Conservation (phyloP, 495 filamentous ascomycete species). For the Tuber umbilicatum region DNA sequence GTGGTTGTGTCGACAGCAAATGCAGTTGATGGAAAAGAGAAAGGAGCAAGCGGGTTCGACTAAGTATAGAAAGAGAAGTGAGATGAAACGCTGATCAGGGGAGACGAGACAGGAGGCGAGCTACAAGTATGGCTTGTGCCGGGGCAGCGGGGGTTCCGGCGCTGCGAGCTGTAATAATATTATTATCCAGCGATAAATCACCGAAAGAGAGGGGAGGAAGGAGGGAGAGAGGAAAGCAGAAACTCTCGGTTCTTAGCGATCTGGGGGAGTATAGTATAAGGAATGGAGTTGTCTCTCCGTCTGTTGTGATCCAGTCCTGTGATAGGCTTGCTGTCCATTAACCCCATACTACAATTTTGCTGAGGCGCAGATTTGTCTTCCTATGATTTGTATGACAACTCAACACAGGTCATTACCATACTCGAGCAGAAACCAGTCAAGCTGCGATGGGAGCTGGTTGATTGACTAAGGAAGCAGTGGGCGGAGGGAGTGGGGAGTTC, state of each 20-base stretch:
- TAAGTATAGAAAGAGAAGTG: background rate
- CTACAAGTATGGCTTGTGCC: slow-evolving; percentile 2
- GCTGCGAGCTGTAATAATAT: background rate
- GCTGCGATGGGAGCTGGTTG: background rate
- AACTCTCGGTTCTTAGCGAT: background rate
- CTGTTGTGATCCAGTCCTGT: background rate
- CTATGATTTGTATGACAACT: background rate
- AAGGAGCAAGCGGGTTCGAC: background rate
- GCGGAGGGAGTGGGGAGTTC: background rate
- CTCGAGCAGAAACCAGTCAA: background rate
- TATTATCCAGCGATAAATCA: background rate
- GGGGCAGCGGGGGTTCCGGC: background rate
- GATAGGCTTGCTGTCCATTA: background rate
- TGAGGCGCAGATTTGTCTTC: background rate
- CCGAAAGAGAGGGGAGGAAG: background rate
- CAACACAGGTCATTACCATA: background rate
- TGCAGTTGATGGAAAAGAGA: background rate
- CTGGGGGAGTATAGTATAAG: background rate
- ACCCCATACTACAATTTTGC: background rate
- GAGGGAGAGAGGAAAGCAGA: background rate
- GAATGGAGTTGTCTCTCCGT: background rate
- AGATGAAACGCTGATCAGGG: background rate
- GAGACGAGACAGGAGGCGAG: slow-evolving; percentile 3
- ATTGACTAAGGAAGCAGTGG: background rate
- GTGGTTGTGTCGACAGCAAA: background rate